Conservation (phyloP, 2,329 filamentous ascomycete species). For the Fusarium lateritium region DNA sequence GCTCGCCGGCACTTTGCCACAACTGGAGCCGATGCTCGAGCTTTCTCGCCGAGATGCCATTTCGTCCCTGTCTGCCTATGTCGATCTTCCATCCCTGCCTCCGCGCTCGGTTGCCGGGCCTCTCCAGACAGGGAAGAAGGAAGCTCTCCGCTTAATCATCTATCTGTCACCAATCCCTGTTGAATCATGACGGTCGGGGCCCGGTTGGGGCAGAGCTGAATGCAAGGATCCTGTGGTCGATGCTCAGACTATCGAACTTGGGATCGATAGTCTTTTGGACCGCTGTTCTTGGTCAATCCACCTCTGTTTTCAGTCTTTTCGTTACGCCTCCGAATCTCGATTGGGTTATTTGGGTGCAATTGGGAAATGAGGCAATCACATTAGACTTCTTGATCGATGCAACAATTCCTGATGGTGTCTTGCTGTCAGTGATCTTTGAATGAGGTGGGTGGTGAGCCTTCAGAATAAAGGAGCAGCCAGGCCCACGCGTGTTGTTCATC, state of each 20-base stretch:
- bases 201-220: conserved; percentile 35
- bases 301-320: conserved; percentile 11
- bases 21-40: conserved; percentile 19
- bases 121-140: conserved; percentile 13
- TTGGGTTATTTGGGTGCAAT: background rate
- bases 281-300: conserved; percentile 16
- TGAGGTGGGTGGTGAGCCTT: conserved; percentile 4
- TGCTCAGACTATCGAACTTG: conserved; percentile 29
- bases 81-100: conserved; percentile 10
- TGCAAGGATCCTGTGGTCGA: conserved; percentile 18
- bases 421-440: conserved; percentile 5
- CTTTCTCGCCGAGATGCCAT: conserved; percentile 7
- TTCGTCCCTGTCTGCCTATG: conserved; percentile 1
- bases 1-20: conserved; percentile 15
- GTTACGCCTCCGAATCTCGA: background rate
- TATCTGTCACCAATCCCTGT: conserved; percentile 6
- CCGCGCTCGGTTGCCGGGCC: conserved; percentile 1
- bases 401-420: conserved; percentile 12
- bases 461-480: conserved; percentile 30
- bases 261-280: conserved; percentile 26
- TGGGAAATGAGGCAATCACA: conserved; percentile 18
- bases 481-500: conserved; percentile 3
- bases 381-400: conserved; percentile 8
- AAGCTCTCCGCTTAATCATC: background rate
- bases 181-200: conserved; percentile 18